These are phyloP conservation scores for Haplosporangium sp. DNA, from an alignment of 371 early-diverging fungal genomes.

Conservation along the genomic window DNA sequence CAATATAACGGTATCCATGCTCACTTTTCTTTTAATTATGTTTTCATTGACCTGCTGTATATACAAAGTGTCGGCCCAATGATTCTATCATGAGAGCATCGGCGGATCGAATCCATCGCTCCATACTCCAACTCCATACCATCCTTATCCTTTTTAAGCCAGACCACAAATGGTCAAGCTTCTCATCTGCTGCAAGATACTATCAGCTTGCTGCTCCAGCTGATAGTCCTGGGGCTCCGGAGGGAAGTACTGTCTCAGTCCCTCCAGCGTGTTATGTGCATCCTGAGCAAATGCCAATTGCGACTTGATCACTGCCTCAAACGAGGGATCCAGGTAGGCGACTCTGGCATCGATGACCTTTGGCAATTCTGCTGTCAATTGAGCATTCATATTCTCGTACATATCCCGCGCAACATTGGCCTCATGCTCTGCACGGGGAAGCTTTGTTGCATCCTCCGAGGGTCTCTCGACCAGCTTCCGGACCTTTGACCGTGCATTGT, in stretches of 20 bases:
- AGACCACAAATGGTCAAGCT: slow-evolving; percentile 89
- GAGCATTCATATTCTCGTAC: slow-evolving; percentile 84
- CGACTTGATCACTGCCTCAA: slow-evolving; percentile 92
- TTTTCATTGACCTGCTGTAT: no score
- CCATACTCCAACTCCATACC: no score
- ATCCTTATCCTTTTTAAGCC: no score
- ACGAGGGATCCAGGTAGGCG: slow-evolving; percentile 91
- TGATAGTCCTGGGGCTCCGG: slow-evolving; percentile 63
- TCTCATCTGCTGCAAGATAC: slow-evolving; percentile 86
- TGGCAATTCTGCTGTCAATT: slow-evolving; percentile 87
- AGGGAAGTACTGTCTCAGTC: slow-evolving; percentile 63
- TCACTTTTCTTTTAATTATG: no score
- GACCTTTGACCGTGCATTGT: slow-evolving; percentile 75
- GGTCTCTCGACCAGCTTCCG: slow-evolving; percentile 83
- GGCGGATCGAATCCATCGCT: no score
- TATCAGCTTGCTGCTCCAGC: slow-evolving; percentile 79
- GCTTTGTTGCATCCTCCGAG: slow-evolving; percentile 75
- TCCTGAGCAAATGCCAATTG: slow-evolving; percentile 87
- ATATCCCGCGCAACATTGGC: slow-evolving; percentile 77
- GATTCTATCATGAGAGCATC: no score
- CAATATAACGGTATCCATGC: no score
- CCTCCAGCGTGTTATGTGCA: slow-evolving; percentile 77
- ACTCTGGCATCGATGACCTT: slow-evolving; percentile 87
- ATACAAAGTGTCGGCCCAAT: no score
- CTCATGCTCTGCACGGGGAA: slow-evolving; percentile 83